These are phyloP conservation scores for Chenopodium quinoa DNA, from an alignment of 148 eudicot genomes.

Conservation along the genomic window DNA sequence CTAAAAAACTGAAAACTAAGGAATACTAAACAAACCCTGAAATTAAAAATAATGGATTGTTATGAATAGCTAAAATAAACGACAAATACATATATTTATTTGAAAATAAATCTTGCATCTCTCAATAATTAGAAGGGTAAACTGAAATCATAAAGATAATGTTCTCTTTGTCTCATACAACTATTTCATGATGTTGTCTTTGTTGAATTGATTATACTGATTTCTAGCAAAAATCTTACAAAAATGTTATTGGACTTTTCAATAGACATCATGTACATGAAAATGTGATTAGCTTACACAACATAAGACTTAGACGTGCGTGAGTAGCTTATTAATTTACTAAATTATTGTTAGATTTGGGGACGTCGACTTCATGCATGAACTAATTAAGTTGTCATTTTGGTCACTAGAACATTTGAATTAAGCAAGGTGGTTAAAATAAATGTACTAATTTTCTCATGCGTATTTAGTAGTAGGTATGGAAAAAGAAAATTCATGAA, in stretches of 20 bases:
- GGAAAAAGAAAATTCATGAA: neutral
- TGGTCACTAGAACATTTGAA: neutral
- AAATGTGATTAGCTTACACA: neutral
- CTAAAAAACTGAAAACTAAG: too few species aligned
- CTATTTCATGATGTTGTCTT: too few species aligned
- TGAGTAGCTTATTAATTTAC: neutral
- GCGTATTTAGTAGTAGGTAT: slow-evolving; percentile 7
- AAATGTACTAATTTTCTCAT: neutral
- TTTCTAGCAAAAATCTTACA: neutral
- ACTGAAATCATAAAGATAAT: too few species aligned
- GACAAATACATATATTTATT: too few species aligned
- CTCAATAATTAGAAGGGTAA: too few species aligned
- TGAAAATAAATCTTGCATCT: too few species aligned
- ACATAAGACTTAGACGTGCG: neutral
- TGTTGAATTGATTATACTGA: neutral
- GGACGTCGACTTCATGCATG: neutral
- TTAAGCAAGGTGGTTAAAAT: neutral
- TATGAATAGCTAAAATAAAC: too few species aligned
- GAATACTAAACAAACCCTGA: too few species aligned
- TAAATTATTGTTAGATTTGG: neutral
- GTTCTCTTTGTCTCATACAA: too few species aligned
- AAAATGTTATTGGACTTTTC: neutral
- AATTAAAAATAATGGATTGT: too few species aligned
- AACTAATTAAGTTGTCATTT: neutral
- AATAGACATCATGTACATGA: neutral